Base-by-base conservation (phyloP, 495 filamentous ascomycete species). In the Diplogelasinospora grovesii region DNA sequence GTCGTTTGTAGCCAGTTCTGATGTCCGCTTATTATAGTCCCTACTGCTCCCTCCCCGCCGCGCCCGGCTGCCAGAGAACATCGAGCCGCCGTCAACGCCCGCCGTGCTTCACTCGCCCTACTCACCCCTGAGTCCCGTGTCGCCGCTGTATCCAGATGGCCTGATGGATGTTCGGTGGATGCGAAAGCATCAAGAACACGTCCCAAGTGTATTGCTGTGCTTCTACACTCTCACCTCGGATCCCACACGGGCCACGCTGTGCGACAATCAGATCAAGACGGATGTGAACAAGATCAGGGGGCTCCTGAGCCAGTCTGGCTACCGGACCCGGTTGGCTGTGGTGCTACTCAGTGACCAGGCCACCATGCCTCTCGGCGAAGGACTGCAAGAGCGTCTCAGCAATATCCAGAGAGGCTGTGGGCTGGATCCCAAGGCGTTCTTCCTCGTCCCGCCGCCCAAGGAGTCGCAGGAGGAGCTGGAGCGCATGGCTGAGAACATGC, bases 241-340 rank as follows among this genome's bases (percentile, higher is more conserved):
- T 48, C 69, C 75, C 2, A 81, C 71, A 11, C 76, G 79, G 45
- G 78, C 81, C 30, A 86, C 78, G 11, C 54, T 85, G 4, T 71
- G 79, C 41, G 90, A 96, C 57, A 93, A 93, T 57, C 77, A 89
- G 55, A 70, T 96, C 14, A 95, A 95, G 57, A 79, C 81, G 2
- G 86, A 94, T 45, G 86, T 96, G 46, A 89, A 86, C 59, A 69
- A 72, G 19, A 62, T 87, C 39, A 85, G 84, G 52, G 74, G 69
- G 30, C 65, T 77, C 22, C 71, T 89, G 50, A 55, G 58, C 38
- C 70, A 75, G 22, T 85, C 84, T 6, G 81, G 79, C 3, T 85
- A 85, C 61, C 86, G 79, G 58, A 81, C 76, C 33, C 73, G 77
- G 13, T 76, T 87, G 53, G 71, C 82, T n/a, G 83, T 86, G 18